phyloP scores from a whole-genome alignment of 2,329 filamentous ascomycete genomes.

The Aphanocladium album region DNA sequence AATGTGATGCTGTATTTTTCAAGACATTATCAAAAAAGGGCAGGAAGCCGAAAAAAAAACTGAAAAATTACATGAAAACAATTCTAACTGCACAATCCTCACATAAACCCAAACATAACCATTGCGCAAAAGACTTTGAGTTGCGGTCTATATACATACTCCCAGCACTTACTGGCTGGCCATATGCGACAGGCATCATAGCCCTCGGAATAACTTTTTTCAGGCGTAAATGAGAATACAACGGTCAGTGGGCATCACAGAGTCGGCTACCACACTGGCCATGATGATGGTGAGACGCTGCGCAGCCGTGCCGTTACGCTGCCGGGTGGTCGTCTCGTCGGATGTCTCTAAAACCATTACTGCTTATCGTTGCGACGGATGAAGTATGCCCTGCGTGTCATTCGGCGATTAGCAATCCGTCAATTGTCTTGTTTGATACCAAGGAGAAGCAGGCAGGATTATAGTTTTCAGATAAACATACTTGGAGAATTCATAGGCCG shows the following conservation, averaged over 20 bases:
- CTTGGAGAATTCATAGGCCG: constrained; percentile 65
- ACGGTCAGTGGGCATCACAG: background rate
- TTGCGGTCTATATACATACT: constrained; percentile 4
- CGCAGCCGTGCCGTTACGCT: background rate
- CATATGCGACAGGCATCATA: constrained; percentile 2
- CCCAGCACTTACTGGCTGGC: background rate
- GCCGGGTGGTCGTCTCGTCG: background rate
- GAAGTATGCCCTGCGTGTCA: constrained; percentile 50
- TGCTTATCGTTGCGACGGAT: constrained; percentile 47
- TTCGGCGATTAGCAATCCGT: background rate
- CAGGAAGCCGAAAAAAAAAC: background rate
- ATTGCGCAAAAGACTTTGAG: background rate
- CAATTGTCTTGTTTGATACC: background rate
- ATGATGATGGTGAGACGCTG: background rate
- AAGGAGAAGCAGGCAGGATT: background rate
- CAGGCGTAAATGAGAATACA: constrained; percentile 2
- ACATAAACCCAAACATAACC: constrained; percentile 3
- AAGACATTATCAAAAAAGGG: background rate
- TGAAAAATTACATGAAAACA: constrained; percentile 8
- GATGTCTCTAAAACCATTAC: constrained; percentile 20
- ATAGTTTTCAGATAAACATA: constrained; percentile 33
- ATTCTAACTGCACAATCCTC: constrained; percentile 1
- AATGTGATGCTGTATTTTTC: background rate
- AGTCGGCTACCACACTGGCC: background rate
- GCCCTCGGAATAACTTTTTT: constrained; percentile 3